These are phyloP conservation scores for Nakaseomyces sp. DNA, from an alignment of 1,139 yeast genomes.

Conservation along the genomic window DNA sequence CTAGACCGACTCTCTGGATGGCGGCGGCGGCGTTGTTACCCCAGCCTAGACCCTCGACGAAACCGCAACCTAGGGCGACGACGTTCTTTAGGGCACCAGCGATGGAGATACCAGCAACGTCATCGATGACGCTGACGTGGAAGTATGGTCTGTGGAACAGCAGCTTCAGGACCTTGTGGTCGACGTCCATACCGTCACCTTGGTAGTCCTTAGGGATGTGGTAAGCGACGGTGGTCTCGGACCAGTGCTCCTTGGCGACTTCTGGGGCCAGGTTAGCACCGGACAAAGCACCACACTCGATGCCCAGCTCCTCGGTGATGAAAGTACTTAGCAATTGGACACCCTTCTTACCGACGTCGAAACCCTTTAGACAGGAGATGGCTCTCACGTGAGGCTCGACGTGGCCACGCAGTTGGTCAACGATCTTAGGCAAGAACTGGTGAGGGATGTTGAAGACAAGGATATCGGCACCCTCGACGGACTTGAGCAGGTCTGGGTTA, in stretches of 20 bases:
- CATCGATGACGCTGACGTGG: slow-evolving; percentile 82
- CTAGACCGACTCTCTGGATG: slow-evolving; percentile 82
- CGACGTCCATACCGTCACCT: slow-evolving; percentile 67
- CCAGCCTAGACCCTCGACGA: slow-evolving; percentile 94
- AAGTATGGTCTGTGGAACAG: slow-evolving; percentile 91
- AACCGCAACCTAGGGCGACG: slow-evolving; percentile 88
- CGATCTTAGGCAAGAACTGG: slow-evolving; percentile 71
- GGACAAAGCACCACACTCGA: slow-evolving; percentile 84
- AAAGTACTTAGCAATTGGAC: slow-evolving; percentile 69
- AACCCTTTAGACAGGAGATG: slow-evolving; percentile 85
- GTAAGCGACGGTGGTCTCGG: slow-evolving; percentile 93
- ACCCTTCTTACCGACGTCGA: slow-evolving; percentile 70
- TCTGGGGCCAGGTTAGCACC: slow-evolving; percentile 95
- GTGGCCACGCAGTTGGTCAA: slow-evolving; percentile 65
- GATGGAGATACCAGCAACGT: slow-evolving; percentile 85
- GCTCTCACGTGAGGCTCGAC: slow-evolving; percentile 66
- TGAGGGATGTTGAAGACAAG: slow-evolving; percentile 87
- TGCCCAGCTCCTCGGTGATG: slow-evolving; percentile 65
- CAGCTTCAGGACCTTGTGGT: slow-evolving; percentile 53
- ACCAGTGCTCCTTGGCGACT: slow-evolving; percentile 86
- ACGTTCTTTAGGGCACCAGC: slow-evolving; percentile 95
- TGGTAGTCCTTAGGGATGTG: slow-evolving; percentile 54
- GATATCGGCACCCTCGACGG: slow-evolving; percentile 70
- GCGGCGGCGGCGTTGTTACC: slow-evolving; percentile 97
- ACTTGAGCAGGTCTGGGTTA: slow-evolving; percentile 65